phyloP scores from a whole-genome alignment of 192 early-diverging fungal genomes.

The Mortierella hygrophila region DNA sequence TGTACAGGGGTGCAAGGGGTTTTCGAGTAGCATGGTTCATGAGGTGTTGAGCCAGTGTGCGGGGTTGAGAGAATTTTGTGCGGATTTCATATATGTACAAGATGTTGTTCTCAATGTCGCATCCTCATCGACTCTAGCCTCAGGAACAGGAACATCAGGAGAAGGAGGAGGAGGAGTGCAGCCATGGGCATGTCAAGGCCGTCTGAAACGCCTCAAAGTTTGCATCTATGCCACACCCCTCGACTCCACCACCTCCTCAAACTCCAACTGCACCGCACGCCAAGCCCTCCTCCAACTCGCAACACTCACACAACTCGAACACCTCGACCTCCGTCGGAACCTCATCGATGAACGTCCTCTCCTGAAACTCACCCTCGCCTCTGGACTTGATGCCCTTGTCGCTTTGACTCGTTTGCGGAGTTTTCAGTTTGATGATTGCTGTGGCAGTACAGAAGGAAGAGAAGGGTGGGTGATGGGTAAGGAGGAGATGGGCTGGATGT shows the following conservation, averaged over 20 bases:
- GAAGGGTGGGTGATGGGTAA: neutral
- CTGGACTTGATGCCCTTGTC: neutral
- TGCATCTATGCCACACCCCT: neutral
- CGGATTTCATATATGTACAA: neutral
- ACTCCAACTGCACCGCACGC: neutral
- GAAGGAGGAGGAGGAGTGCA: neutral
- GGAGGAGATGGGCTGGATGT: neutral
- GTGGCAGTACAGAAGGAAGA: neutral
- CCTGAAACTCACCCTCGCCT: neutral
- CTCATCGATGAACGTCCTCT: neutral
- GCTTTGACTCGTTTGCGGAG: neutral
- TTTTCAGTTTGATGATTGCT: neutral
- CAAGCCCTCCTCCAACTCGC: neutral
- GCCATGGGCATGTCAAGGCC: slow-evolving; percentile 1
- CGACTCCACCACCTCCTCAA: neutral
- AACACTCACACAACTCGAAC: neutral
- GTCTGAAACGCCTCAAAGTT: neutral
- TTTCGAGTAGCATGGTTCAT: neutral
- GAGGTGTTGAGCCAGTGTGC: neutral
- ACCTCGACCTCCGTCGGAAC: neutral
- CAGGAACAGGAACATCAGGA: neutral
- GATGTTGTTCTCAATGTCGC: neutral
- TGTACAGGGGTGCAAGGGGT: neutral
- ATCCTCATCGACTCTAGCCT: neutral
- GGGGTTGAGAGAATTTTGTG: neutral